Percentiles rank a stretch among this genome's conserved stretches.
These are phyloP conservation scores for Venturiaceae sp. DNA, from an alignment of 2,329 filamentous ascomycete species.

Conservation along the genomic window DNA sequence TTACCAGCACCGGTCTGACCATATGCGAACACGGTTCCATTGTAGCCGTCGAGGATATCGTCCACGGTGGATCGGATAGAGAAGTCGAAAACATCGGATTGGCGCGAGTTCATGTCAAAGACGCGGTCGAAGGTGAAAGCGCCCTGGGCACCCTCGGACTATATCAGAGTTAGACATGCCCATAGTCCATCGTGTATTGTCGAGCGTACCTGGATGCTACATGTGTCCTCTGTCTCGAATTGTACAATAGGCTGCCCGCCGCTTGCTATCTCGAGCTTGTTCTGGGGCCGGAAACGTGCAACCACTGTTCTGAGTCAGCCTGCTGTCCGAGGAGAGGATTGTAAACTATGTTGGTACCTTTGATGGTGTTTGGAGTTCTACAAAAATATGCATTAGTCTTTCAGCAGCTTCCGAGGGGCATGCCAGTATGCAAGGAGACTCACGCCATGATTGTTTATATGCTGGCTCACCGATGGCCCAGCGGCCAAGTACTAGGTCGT, in stretches of 20 bases:
- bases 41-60: conserved; percentile 98
- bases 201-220: conserved; percentile 64
- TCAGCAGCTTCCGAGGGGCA: conserved; percentile 8
- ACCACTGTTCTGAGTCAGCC: conserved; percentile 58
- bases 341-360: conserved; percentile 21
- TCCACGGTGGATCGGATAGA: conserved; percentile 94
- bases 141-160: conserved; percentile 76
- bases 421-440: conserved; percentile 16
- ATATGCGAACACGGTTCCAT: conserved; percentile 97
- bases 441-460: conserved; percentile 35
- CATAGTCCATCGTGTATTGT: neutral
- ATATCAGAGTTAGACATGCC: conserved; percentile 16
- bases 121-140: conserved; percentile 92
- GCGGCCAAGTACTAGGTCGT: neutral
- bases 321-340: neutral
- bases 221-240: conserved; percentile 85
- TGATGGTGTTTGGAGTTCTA: conserved; percentile 36
- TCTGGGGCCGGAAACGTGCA: conserved; percentile 94
- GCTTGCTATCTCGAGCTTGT: conserved; percentile 82
- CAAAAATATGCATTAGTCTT: conserved; percentile 4
- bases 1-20: conserved; percentile 98
- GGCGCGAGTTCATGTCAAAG: conserved; percentile 86
- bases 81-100: conserved; percentile 94
- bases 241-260: conserved; percentile 86
- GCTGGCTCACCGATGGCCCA: conserved; percentile 6